A percentile compares a stretch with the other conserved stretches of the same genome.
Conservation (phyloP, 495 filamentous ascomycete genomes). For the Aspergillus heteromorphus region DNA sequence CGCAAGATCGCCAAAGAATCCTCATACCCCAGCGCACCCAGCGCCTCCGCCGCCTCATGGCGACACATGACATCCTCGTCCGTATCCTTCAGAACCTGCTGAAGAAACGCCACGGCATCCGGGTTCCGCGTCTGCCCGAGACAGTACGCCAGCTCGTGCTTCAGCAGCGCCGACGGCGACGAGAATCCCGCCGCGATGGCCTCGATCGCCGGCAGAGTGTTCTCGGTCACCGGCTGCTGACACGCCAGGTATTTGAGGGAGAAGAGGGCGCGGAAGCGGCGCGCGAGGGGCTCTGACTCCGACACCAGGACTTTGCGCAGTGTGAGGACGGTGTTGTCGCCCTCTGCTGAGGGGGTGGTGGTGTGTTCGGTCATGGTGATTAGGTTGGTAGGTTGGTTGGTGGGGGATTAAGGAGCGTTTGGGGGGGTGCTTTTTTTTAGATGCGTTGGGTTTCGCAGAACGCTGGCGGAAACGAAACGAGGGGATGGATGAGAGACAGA, state of each 20-base stretch:
- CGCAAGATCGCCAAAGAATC: constrained; percentile 67
- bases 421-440: background rate
- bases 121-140: constrained; percentile 81
- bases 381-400: too few species aligned
- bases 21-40: constrained; percentile 77
- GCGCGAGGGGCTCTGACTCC: constrained; percentile 74
- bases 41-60: constrained; percentile 93
- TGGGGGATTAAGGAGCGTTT: background rate
- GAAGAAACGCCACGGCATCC: constrained; percentile 67
- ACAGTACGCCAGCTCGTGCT: constrained; percentile 97
- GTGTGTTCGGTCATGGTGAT: constrained; percentile 1
- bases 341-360: constrained; percentile 17
- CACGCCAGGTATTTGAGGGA: constrained; percentile 91
- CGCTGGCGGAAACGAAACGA: background rate
- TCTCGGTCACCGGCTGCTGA: constrained; percentile 52
- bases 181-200: constrained; percentile 86
- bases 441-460: too few species aligned
- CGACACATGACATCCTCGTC: constrained; percentile 89
- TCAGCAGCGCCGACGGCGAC: constrained; percentile 79
- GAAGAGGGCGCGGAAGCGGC: constrained; percentile 95
- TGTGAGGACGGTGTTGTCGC: constrained; percentile 40
- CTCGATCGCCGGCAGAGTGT: constrained; percentile 72
- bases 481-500: too few species aligned
- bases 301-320: constrained; percentile 73
- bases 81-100: constrained; percentile 68